Base-by-base conservation (phyloP, 257 asterid genomes). In the Petrea volubilis region DNA sequence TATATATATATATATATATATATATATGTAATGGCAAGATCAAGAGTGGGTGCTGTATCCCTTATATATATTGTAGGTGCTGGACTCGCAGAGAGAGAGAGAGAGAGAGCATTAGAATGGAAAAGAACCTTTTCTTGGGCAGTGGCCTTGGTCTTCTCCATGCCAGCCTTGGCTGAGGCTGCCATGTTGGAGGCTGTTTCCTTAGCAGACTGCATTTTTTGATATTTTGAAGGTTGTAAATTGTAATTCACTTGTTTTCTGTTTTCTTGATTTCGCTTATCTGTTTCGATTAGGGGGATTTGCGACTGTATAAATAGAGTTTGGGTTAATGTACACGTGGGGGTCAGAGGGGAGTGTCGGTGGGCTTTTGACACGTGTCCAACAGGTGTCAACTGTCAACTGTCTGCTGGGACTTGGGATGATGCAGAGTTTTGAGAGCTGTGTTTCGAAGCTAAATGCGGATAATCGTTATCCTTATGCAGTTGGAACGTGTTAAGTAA, bases 71-170 rank as follows among this genome's bases (percentile, higher is more conserved):
- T 27, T 14, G 13, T 1, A n/a, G 13, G 6, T 3, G 5, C 7
- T 6, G 17, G 31, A 27, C 4, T 4, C 11, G 17, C 0, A 41
- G 13, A 41, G 7, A 46, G 21, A 28, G 27, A 28, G 38, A 18
- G 23, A 44, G n/a, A 12, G 20, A 50, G 12, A 58, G 24, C 7
- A 64, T 25, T 0, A n/a, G 7, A 21, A 0, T 9, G n/a, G 18
- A 15, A 15, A n/a, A 28, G 1, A 31, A 81, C 88, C 84, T 84
- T 81, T 31, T 80, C 90, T 71, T 78, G 79, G 38, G 71, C 29
- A 8, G 70, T 62, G 69, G 90, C 93, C 64, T 84, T 87, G 25
- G 90, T 84, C 64, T 87, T 87, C 59, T 87, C 93, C 93, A 84
- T 78, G 69, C 93, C 93, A 27, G 85, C 68, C 70, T 80, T 84